phyloP scores from a whole-genome alignment of 2,329 filamentous ascomycete genomes.

The Tolypocladium capitatum region DNA sequence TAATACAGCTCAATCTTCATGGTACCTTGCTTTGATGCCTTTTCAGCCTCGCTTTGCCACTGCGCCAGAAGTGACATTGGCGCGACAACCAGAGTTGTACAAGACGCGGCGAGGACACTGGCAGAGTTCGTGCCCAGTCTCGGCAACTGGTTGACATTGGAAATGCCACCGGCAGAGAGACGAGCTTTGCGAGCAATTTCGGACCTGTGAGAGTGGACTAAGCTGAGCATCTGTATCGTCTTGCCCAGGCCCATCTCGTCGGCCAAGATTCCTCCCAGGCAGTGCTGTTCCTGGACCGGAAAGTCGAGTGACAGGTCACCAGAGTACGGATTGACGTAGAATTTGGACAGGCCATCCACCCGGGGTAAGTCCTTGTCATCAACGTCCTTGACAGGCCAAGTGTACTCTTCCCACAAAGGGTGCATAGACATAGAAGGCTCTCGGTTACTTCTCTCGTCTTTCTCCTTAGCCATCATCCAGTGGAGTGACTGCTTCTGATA shows the following conservation, averaged over 20 bases:
- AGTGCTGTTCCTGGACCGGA: constrained; percentile 86
- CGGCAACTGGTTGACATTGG: constrained; percentile 46
- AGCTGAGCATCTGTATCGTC: constrained; percentile 94
- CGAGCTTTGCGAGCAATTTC: constrained; percentile 31
- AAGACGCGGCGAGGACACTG: constrained; percentile 56
- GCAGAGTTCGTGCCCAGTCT: constrained; percentile 44
- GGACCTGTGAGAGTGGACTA: constrained; percentile 73
- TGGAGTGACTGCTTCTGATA: constrained; percentile 93
- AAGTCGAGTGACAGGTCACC: constrained; percentile 88
- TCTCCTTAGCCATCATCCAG: constrained; percentile 96
- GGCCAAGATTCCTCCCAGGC: constrained; percentile 80
- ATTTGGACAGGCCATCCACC: constrained; percentile 54
- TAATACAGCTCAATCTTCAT: constrained; percentile 86
- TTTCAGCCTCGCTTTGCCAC: constrained; percentile 91
- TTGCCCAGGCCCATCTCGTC: constrained; percentile 98
- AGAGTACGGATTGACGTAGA: constrained; percentile 96
- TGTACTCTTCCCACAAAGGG: constrained; percentile 92
- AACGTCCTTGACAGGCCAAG: constrained; percentile 76
- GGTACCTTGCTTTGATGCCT: constrained; percentile 73
- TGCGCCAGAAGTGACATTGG: constrained; percentile 94
- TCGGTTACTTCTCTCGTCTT: constrained; percentile 55
- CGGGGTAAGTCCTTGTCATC: constrained; percentile 63
- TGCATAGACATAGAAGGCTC: constrained; percentile 94
- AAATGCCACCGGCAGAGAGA: constrained; percentile 12
- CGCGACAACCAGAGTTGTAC: constrained; percentile 88